Conservation (phyloP, 2,329 filamentous ascomycete genomes). For the Monascus ruber region DNA sequence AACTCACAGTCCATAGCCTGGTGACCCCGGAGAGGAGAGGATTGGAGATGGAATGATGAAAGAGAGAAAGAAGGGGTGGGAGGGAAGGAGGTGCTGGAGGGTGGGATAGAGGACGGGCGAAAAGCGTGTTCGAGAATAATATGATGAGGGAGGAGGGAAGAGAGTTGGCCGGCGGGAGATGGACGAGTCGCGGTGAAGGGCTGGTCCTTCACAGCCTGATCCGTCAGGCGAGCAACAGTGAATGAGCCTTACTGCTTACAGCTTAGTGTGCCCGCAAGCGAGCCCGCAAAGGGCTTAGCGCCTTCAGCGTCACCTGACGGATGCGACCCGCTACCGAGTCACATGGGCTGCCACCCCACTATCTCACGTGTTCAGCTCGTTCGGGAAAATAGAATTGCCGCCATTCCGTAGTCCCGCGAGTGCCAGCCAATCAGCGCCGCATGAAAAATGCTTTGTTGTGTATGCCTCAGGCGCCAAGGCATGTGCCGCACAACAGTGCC, state of each 20-base stretch:
- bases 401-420: not conserved
- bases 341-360: no score
- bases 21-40: slow-evolving; percentile 33
- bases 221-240: slow-evolving; percentile 12
- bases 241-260: slow-evolving; percentile 3
- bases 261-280: slow-evolving; percentile 13
- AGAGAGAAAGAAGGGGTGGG: slow-evolving; percentile 9
- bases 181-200: slow-evolving; percentile 17
- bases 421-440: slow-evolving; percentile 9
- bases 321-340: not conserved
- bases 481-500: slow-evolving; percentile 4
- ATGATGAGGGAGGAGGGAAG: slow-evolving; percentile 24
- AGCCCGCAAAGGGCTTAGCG: slow-evolving; percentile 11
- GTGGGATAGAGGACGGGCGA: slow-evolving; percentile 20
- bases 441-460: slow-evolving; percentile 8
- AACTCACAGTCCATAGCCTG: slow-evolving; percentile 51
- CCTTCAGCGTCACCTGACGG: not conserved
- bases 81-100: slow-evolving; percentile 8
- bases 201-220: slow-evolving; percentile 14
- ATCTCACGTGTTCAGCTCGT: no score
- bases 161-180: slow-evolving; percentile 17
- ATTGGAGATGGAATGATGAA: slow-evolving; percentile 15
- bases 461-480: slow-evolving; percentile 13
- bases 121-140: slow-evolving; percentile 19
- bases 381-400: no score